Evolutionary conservation across 106 monocot genomes (phyloP), one percentile per base, ranked within the genome.

Genomic region (Gastrodia elata): DNA sequence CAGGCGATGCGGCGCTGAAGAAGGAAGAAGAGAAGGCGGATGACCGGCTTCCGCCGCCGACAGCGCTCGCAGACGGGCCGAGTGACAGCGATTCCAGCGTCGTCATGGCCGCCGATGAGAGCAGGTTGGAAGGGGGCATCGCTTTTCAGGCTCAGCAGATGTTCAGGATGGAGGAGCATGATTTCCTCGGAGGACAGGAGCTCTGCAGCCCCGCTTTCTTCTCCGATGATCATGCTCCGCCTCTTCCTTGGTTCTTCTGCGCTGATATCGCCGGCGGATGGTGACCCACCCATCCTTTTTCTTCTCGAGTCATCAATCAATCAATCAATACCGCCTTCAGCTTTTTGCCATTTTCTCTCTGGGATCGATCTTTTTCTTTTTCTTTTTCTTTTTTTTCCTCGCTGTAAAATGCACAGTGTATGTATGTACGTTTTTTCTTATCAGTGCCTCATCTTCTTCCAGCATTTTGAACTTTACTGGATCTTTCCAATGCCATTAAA

Each of bases 11-110:
- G 43, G 68, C 48, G 41, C 64, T 43, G 6, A 20, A 46, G 3
- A 44, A 37, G 35, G 76, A 76, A 43, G 81, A 72, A 7, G 61
- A 57, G 38, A 43, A 69, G 22, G 55, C 68, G 57, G 78, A 43
- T 52, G 27, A 6, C 4, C 58, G 71, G 0, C 44, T 72, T 16
- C 39, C 77, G 0, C 43, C 64, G 57, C 39, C 76, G 73, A 28
- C 67, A 68, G 79, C 25, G 52, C n/a, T n/a, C 52, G 52, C 22
- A 18, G 78, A 75, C 42, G 81, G 84, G 3, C 73, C 76, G 22
- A 82, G 82, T 2, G 86, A 86, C 56, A 86, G 86, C 74, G 86
- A 83, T 38, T 86, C 86, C 0, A 83, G 86, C 68, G 61, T 32
- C 6, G 74, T 83, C 9, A 71, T 83, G 10, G 80, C 79, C 72